Conservation (phyloP, 257 asterid genomes). For the Rehmannia glutinosa region DNA sequence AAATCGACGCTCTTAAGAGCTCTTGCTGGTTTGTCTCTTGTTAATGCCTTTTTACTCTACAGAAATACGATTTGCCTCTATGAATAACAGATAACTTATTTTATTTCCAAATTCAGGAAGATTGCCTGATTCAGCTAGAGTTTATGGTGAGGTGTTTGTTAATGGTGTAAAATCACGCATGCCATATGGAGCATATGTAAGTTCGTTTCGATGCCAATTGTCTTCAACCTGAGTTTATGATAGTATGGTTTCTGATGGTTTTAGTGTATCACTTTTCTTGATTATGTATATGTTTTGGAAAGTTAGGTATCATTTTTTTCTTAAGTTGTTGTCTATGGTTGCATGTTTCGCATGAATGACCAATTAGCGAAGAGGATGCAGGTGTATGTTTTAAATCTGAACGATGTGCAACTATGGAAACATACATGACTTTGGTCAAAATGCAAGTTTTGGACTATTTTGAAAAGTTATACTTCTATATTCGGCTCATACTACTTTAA, state of each 20-base stretch:
- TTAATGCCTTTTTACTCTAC: neutral
- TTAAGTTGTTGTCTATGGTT: too few relatives aligned
- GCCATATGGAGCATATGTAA: slow-evolving; percentile 90
- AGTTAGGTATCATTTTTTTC: too few relatives aligned
- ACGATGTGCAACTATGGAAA: too few relatives aligned
- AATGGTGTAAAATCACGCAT: slow-evolving; percentile 68
- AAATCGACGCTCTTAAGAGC: slow-evolving; percentile 97
- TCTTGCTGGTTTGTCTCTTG: slow-evolving; percentile 65
- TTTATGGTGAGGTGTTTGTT: slow-evolving; percentile 84
- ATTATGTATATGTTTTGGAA: neutral
- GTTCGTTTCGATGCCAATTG: slow-evolving; percentile 25
- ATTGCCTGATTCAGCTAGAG: slow-evolving; percentile 74
- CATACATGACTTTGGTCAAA: too few relatives aligned
- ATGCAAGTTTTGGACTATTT: neutral
- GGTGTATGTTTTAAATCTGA: too few relatives aligned
- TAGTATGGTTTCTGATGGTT: neutral
- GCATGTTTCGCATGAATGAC: too few relatives aligned
- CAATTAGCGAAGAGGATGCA: too few relatives aligned
- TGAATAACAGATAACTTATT: neutral
- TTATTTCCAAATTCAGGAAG: slow-evolving; percentile 55
- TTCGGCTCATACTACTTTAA: neutral
- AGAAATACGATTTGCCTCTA: neutral
- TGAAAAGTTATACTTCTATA: neutral
- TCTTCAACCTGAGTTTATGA: slow-evolving; percentile 3
- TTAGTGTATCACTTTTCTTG: slow-evolving; percentile 4